Evolutionary conservation across 164 flowering plant genomes (phyloP), one percentile per base, ranked within the genome.

Genomic region (Nymphaea thermarum): DNA sequence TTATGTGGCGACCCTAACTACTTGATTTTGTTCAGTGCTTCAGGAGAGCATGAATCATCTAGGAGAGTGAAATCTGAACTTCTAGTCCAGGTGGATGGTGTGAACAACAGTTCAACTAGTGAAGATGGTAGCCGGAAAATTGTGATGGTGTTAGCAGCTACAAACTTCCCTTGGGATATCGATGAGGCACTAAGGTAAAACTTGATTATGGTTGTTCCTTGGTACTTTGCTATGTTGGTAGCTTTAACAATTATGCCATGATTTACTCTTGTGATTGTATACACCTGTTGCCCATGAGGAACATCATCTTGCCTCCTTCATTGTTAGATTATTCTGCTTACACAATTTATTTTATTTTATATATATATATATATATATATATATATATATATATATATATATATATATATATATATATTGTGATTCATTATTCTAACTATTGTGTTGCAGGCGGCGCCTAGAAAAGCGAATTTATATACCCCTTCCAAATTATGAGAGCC

Each of bases 11-110:
- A 51, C 14, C 14, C 14, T 51, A 51, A 51, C 57, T 51, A 8
- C 57, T 51, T 8, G 57, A 51, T 51, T 68, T 67, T 67, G 42
- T 80, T 71, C 80, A 95, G 99, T 75, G 99, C 93, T 70, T 92
- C 99, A 65, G 99, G 99, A 65, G 99, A 95, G 80, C 99, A 95
- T 83, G 99, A 95, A 79, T 95, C 99, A 68, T 95, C 99, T 3
- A 83, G 99, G 77, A 87, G 99, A 80, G 99, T 95, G 72, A 95
- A 95, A 74, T 95, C 99, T 73, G 99, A 95, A 78, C 96, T 95
- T 68, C 82, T 95, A 66, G 99, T 95, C 73, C 99, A 95, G 79
- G 94, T 95, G 17, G 99, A 95, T 85, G 99, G 99, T 74, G 99
- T 90, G 51, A 95, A 79, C 72, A 84, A 82, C 76, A 86, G 87